A percentile compares a stretch with the other conserved stretches of the same genome.
Conservation (phyloP, 2,329 filamentous ascomycete species). For the Ceratocystis eucalypticola region DNA sequence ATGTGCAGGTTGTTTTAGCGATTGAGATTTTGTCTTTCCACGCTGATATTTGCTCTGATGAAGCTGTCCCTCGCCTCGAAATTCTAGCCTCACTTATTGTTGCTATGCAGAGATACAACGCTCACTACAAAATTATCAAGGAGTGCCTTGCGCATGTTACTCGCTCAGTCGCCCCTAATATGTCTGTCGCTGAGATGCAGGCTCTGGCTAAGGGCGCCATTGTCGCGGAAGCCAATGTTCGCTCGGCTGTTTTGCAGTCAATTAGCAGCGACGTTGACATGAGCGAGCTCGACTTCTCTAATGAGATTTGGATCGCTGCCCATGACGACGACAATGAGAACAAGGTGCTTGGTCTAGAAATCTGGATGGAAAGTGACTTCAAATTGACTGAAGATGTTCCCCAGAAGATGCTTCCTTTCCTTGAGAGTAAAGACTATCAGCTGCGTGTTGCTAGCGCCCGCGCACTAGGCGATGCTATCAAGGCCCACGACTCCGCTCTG, state of each 20-base stretch:
- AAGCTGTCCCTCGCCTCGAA: constrained; percentile 60
- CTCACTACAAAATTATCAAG: constrained; percentile 90
- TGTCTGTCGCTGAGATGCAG: constrained; percentile 55
- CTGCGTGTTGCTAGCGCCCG: constrained; percentile 73
- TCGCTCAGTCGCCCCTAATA: constrained; percentile 71
- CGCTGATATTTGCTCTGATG: constrained; percentile 62
- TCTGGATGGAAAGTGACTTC: constrained; percentile 91
- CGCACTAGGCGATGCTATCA: constrained; percentile 61
- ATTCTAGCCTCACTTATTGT: constrained; percentile 58
- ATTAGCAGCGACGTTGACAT: constrained; percentile 88
- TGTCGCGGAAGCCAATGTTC: constrained; percentile 64
- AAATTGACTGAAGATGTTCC: constrained; percentile 52
- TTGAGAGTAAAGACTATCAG: constrained; percentile 67
- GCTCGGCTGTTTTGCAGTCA: constrained; percentile 73
- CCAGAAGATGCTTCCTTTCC: constrained; percentile 57
- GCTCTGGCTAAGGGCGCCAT: constrained; percentile 68
- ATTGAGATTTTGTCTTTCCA: constrained; percentile 84
- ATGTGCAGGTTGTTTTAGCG: constrained; percentile 79
- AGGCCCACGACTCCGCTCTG: constrained; percentile 46
- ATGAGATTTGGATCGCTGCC: constrained; percentile 85
- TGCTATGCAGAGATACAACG: constrained; percentile 77
- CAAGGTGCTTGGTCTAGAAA: constrained; percentile 64
- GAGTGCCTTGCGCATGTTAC: constrained; percentile 82
- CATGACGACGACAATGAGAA: constrained; percentile 89
- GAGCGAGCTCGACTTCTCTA: constrained; percentile 70